Conservation (phyloP, 2,329 filamentous ascomycete genomes). For the Colletotrichum ledebouriae region DNA sequence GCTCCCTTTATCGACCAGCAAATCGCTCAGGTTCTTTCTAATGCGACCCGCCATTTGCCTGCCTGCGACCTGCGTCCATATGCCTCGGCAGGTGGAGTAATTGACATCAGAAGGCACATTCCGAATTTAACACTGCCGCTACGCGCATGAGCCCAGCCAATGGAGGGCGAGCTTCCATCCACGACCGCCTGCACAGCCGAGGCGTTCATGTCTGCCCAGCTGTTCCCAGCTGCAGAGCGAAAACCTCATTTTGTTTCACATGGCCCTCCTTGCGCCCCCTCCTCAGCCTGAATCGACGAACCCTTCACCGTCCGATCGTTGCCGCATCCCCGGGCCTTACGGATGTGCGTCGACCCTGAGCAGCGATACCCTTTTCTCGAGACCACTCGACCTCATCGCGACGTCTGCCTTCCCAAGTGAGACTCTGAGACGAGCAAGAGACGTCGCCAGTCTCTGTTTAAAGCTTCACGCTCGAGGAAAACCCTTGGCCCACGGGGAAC, state of each 20-base stretch:
- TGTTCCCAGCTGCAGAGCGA: conserved; percentile 9
- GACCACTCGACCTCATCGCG: too few species aligned
- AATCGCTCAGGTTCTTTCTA: not conserved
- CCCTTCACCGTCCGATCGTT: conserved; percentile 16
- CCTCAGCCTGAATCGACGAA: not conserved
- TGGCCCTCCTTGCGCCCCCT: conserved; percentile 3
- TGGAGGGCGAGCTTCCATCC: too few species aligned
- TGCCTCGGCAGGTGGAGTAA: not conserved
- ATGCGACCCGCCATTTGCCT: too few species aligned
- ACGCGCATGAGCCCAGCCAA: not conserved
- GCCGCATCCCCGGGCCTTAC: too few species aligned
- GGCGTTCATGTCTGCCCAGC: not conserved
- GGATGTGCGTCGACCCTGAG: not conserved
- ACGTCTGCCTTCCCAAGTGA: not conserved
- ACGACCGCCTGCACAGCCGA: not conserved
- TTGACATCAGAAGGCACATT: conserved; percentile 2
- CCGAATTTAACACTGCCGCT: not conserved
- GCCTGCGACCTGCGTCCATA: too few species aligned
- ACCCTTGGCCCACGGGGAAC: conserved; percentile 11
- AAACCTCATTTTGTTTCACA: conserved; percentile 29
- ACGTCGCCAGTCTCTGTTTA: conserved; percentile 31
- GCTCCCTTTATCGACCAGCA: conserved; percentile 11
- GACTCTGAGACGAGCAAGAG: conserved; percentile 31
- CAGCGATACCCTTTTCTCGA: conserved; percentile 1
- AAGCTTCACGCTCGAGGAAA: conserved; percentile 14